Conservation (phyloP, 495 filamentous ascomycete genomes). For the Cairneyella variabilis region DNA sequence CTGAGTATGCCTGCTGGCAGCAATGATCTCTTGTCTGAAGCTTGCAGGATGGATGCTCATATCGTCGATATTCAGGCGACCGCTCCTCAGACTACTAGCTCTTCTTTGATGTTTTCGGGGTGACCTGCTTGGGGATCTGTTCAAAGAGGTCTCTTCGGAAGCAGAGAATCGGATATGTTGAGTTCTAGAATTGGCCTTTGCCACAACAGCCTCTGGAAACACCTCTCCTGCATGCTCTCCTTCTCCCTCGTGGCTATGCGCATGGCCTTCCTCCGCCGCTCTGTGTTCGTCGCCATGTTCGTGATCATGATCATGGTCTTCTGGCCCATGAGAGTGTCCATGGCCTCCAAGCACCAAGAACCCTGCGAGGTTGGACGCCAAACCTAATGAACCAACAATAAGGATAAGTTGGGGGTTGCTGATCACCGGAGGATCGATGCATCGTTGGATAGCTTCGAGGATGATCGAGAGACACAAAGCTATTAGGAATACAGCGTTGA, state of each 20-base stretch:
- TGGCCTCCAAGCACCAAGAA: conserved; percentile 91
- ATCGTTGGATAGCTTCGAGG: conserved; percentile 84
- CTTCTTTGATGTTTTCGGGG: conserved; percentile 42
- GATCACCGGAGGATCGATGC: conserved; percentile 85
- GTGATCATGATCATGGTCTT: conserved; percentile 38
- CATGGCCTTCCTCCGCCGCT: conserved; percentile 33
- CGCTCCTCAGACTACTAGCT: conserved; percentile 46
- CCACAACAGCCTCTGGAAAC: conserved; percentile 30
- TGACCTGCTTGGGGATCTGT: conserved; percentile 5
- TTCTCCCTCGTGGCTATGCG: conserved; percentile 34
- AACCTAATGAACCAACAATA: conserved; percentile 78
- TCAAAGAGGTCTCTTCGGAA: conserved; percentile 19
- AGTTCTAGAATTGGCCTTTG: conserved; percentile 18
- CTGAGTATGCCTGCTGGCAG: conserved; percentile 58
- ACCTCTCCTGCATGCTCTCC: conserved; percentile 38
- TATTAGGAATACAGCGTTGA: conserved; percentile 96
- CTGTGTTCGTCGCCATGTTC: conserved; percentile 32
- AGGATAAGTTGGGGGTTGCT: conserved; percentile 78
- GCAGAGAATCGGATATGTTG: conserved; percentile 18
- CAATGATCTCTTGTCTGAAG: conserved; percentile 87
- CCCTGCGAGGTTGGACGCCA: conserved; percentile 88
- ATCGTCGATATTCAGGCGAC: conserved; percentile 59
- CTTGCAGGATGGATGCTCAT: conserved; percentile 86
- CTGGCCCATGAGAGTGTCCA: conserved; percentile 74
- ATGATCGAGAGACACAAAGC: conserved; percentile 94